Base-by-base conservation (phyloP, 495 filamentous ascomycete species). In the Paragyromitra xinjiangensis region DNA sequence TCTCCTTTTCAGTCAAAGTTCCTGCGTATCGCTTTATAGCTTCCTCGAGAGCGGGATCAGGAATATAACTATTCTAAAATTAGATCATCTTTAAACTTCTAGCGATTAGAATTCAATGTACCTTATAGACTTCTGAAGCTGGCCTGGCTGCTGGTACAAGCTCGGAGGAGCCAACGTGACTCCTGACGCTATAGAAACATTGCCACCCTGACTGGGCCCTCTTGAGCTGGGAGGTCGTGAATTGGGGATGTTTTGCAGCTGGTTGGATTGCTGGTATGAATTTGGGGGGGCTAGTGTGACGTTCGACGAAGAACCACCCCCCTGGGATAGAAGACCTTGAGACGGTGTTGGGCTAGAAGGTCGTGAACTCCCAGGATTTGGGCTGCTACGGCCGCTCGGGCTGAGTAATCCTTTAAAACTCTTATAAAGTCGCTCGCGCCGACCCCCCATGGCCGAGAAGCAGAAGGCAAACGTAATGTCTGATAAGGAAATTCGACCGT, bases 1-100 rank as follows among this genome's bases (percentile, higher is more conserved):
- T 64, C 14, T 64, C 61, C 6, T 64, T 40, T 6, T 64, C 61
- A 9, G 61, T 64, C 16, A 64, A 64, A n/a, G 16, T n/a, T 7
- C 16, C 37, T 4, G 39, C 39, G 44, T 6, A 44, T 24, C 44
- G n/a, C 16, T n/a, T 44, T 40, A 64, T 64, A 24, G 61, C 61
- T 44, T 64, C 39, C 39, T 11, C 61, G 12, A 64, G 61, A 16
- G 61, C 39, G 19, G 61, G 39, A 19, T 64, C 61, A 22, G 4
- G 26, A 16, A 61, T 19, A 61, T 9, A 61, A 11, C 56, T 61
- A 61, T 61, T 19, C 14, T 16, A 19, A 56, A 56, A 24, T 61
- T 19, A 34, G 14, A 6, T 11, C n/a, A 61, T n/a, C 29, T 16
- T 0, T 5, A 39, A n/a, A 12, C 11, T n/a, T 37, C n/a, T 34